Evolutionary conservation across 2,329 filamentous ascomycete genomes (phyloP), one percentile per base, ranked within the genome.

Genomic region (Ilyonectria sp.): DNA sequence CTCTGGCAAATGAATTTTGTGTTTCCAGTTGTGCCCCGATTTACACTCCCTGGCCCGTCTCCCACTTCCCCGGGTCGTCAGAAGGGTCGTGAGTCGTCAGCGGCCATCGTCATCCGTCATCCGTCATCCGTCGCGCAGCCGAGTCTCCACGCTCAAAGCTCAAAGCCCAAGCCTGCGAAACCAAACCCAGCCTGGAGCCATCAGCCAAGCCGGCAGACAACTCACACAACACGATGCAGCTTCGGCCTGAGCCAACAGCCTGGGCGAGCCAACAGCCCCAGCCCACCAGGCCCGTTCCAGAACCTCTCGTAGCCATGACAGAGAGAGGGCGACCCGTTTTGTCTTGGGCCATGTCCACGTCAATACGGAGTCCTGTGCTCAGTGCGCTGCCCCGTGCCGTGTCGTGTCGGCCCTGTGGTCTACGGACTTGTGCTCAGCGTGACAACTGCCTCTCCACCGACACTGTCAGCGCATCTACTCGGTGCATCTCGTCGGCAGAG

Each of bases 281-380:
- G 23, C 50, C 56, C 49, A 59, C 55, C 23, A 44, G 21, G 46
- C 31, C 26, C 46, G 52, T 44, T 35, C 29, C 63, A 52, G 46
- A 44, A 21, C 26, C 37, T 19, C 46, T 8, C 11, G 21, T 35
- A 37, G 8, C 23, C 52, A 13, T 61, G 35, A 23, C 49, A 33
- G 49, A 33, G 21, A 21, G 53, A 60, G 31, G 19, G 29, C 26
- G 26, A 29, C 57, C 33, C 57, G 35, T 43, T 52, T 37, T 50
- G 57, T 46, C 47, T 57, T 37, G 35, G 46, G 56, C 19, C 21
- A 23, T n/a, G 56, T 58, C 37, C 63, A 66, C 63, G 53, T 66
- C 63, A 61, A 60, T 33, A 60, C 29, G 52, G 19, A 21, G 63
- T 46, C 55, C 46, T 53, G 58, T 60, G 57, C 58, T 59, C 44